phyloP scores from a whole-genome alignment of 1,284 basidiomycete genomes.

The Melampsora larici-populina region DNA sequence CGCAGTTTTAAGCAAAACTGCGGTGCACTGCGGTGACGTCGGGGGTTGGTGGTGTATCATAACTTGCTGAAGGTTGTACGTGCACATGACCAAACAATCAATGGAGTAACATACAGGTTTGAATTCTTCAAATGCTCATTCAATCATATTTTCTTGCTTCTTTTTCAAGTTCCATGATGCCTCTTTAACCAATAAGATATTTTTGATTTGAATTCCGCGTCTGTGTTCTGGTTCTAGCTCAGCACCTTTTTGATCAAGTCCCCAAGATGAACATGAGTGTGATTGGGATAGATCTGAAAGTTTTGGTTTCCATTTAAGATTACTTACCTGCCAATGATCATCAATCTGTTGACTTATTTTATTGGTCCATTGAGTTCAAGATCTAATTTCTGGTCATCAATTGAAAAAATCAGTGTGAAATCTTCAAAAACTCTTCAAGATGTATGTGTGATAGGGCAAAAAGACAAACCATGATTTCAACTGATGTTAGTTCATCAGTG shows the following conservation, averaged over 20 bases:
- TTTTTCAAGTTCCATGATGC: slow-evolving; percentile 90
- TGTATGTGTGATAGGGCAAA: too few relatives aligned
- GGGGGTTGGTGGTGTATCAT: not conserved
- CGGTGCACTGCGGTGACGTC: not conserved
- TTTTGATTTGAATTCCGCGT: slow-evolving; percentile 61
- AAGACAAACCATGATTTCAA: too few relatives aligned
- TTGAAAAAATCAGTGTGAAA: too few relatives aligned
- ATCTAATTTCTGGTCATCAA: too few relatives aligned
- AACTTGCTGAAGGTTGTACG: slow-evolving; percentile 58
- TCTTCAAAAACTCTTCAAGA: too few relatives aligned
- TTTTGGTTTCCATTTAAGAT: not conserved
- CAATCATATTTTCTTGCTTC: slow-evolving; percentile 85
- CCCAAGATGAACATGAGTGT: slow-evolving; percentile 36
- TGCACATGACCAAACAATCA: slow-evolving; percentile 89
- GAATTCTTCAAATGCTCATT: slow-evolving; percentile 96
- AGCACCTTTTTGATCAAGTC: slow-evolving; percentile 46
- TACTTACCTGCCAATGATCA: slow-evolving; percentile 10
- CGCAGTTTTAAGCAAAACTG: too few relatives aligned
- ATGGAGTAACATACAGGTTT: slow-evolving; percentile 95
- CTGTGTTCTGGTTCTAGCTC: slow-evolving; percentile 46
- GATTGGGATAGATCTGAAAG: not conserved
- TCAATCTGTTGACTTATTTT: too few relatives aligned
- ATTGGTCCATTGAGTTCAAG: too few relatives aligned
- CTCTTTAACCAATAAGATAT: slow-evolving; percentile 90
- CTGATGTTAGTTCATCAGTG: too few relatives aligned